Evolutionary conservation across 108 stramenopile genomes (phyloP).

Genomic region (Cyclotella cryptica): DNA sequence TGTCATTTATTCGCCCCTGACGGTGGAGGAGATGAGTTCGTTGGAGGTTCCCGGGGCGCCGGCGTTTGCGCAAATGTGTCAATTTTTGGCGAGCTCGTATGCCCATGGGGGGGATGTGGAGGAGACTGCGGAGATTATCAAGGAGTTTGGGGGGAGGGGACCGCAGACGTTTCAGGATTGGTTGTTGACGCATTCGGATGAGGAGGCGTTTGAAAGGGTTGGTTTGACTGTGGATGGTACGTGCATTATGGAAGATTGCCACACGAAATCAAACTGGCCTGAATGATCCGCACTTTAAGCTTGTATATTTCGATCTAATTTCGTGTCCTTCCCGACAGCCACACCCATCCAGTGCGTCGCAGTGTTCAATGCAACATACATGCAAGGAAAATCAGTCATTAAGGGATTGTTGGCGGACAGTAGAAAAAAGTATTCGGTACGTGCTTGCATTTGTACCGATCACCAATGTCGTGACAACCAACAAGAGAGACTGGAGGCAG

Average conservation of each 20-base stretch:
- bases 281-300: too few species aligned
- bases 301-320: not conserved
- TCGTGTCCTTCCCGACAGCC: slow-evolving; percentile 6
- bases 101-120: slow-evolving; percentile 52
- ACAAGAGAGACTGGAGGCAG: slow-evolving; percentile 31
- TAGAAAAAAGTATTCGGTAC: slow-evolving; percentile 56
- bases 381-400: slow-evolving; percentile 61
- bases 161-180: slow-evolving; percentile 61
- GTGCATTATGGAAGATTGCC: not conserved
- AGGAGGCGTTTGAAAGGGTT: slow-evolving; percentile 54
- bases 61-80: slow-evolving; percentile 72
- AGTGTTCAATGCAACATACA: slow-evolving; percentile 63
- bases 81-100: slow-evolving; percentile 46
- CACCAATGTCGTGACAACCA: slow-evolving; percentile 5
- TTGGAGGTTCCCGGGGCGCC: slow-evolving; percentile 53
- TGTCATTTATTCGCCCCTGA: slow-evolving; percentile 70
- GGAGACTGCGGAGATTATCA: slow-evolving; percentile 37
- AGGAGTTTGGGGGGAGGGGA: slow-evolving; percentile 13
- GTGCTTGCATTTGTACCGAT: slow-evolving; percentile 26
- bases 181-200: slow-evolving; percentile 67
- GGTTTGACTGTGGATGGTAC: slow-evolving; percentile 58
- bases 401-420: slow-evolving; percentile 60
- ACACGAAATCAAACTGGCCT: not conserved
- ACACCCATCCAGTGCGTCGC: slow-evolving; percentile 54
- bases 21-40: slow-evolving; percentile 53